These are phyloP conservation scores for Talaromyces adpressus DNA, from an alignment of 495 filamentous ascomycete genomes.

Conservation along the genomic window DNA sequence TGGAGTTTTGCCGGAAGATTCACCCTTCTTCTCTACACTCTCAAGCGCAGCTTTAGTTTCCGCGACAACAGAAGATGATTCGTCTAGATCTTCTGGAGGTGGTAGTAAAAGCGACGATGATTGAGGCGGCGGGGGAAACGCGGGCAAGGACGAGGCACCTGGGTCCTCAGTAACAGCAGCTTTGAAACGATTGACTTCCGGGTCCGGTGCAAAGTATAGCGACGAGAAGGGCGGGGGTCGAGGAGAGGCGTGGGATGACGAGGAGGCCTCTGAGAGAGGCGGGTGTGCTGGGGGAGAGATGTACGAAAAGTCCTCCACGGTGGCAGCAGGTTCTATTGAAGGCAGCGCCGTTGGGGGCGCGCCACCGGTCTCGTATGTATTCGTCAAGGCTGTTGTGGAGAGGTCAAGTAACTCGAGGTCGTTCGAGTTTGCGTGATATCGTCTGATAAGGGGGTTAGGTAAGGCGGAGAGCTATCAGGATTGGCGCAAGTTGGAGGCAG, in stretches of 20 bases:
- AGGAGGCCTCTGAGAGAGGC: conserved; percentile 54
- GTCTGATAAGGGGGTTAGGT: conserved; percentile 2
- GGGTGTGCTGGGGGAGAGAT: conserved; percentile 56
- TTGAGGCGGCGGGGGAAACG: conserved; percentile 40
- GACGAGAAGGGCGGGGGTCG: conserved; percentile 57
- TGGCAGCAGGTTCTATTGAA: conserved; percentile 34
- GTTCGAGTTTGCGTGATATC: background rate
- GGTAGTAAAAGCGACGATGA: background rate
- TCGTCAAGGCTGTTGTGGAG: conserved; percentile 58
- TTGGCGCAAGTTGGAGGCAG: background rate
- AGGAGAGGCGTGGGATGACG: conserved; percentile 43
- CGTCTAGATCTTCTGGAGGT: background rate
- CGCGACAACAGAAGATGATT: conserved; percentile 47
- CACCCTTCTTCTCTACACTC: conserved; percentile 64
- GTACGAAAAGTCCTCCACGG: conserved; percentile 42
- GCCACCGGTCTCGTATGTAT: conserved; percentile 53
- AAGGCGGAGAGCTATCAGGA: background rate
- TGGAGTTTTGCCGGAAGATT: conserved; percentile 56
- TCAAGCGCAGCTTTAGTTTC: conserved; percentile 82
- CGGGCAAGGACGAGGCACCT: conserved; percentile 53
- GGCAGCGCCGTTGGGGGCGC: conserved; percentile 59
- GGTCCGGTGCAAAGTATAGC: conserved; percentile 42
- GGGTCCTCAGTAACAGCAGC: conserved; percentile 45
- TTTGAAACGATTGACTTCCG: conserved; percentile 42
- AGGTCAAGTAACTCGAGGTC: background rate